Conservation (phyloP, 768 basidiomycete genomes). For the Xanthoconium purpureum region DNA sequence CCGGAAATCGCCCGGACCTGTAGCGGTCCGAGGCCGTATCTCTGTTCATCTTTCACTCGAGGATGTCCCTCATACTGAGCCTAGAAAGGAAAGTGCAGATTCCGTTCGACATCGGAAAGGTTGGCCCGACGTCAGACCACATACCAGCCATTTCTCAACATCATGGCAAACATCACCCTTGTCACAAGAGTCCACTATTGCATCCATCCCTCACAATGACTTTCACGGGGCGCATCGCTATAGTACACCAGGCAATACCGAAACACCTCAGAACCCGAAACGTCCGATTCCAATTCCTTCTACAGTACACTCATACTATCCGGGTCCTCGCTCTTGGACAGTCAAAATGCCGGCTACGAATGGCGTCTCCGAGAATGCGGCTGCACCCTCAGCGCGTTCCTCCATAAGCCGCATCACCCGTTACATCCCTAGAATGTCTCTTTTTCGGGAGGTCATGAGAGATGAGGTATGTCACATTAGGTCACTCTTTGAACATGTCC, state of each 20-base stretch:
- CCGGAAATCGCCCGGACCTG: slow-evolving; percentile 49
- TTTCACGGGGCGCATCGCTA: background rate
- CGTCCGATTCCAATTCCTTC: slow-evolving; percentile 5
- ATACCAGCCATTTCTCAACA: background rate
- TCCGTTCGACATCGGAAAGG: slow-evolving; percentile 17
- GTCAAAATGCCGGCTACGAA: slow-evolving; percentile 15
- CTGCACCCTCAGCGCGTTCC: slow-evolving; percentile 25
- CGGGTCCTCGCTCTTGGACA: slow-evolving; percentile 13
- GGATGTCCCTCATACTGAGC: slow-evolving; percentile 25
- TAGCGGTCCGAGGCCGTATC: slow-evolving; percentile 52
- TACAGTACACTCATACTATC: background rate
- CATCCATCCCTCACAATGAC: background rate
- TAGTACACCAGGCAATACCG: background rate
- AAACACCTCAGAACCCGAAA: background rate
- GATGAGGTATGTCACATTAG: slow-evolving; percentile 53
- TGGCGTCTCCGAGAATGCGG: background rate
- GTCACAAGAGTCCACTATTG: slow-evolving; percentile 6
- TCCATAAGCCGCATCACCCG: slow-evolving; percentile 33
- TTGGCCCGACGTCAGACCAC: slow-evolving; percentile 48
- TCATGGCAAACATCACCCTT: background rate
- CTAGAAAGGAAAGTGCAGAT: slow-evolving; percentile 1
- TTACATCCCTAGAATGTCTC: slow-evolving; percentile 49
- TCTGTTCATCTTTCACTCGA: slow-evolving; percentile 49
- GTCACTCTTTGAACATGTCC: background rate
- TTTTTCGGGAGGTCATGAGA: slow-evolving; percentile 55